Conservation (phyloP, 768 basidiomycete species). For the Tephrocybe sp. region DNA sequence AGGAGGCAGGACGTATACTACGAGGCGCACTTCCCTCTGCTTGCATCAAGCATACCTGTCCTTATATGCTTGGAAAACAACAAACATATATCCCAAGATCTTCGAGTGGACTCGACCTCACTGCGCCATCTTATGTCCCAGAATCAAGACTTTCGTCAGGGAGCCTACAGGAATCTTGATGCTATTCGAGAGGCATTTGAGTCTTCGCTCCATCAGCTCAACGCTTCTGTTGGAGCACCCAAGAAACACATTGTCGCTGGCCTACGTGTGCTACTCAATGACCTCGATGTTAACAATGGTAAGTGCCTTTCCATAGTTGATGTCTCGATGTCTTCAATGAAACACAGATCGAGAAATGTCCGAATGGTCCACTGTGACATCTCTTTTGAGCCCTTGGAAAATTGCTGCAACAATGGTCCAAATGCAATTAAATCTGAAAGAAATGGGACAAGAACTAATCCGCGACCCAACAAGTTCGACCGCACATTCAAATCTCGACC, state of each 20-base stretch:
- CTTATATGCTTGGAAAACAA: conserved; percentile 75
- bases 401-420: conserved; percentile 80
- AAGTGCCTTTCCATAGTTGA: conserved; percentile 1
- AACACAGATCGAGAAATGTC: conserved; percentile 47
- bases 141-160: conserved; percentile 69
- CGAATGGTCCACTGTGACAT: conserved; percentile 62
- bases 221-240: conserved; percentile 44
- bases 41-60: conserved; percentile 65
- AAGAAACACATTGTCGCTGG: conserved; percentile 68
- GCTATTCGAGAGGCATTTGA: conserved; percentile 72
- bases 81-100: conserved; percentile 43
- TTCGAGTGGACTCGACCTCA: conserved; percentile 47
- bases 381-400: conserved; percentile 80
- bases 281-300: conserved; percentile 53
- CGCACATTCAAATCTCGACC: conserved; percentile 66
- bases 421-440: conserved; percentile 73
- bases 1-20: conserved; percentile 68
- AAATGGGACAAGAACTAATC: conserved; percentile 67
- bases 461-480: conserved; percentile 52
- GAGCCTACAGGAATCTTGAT: conserved; percentile 74
- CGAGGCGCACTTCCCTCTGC: conserved; percentile 61
- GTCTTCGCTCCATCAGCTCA: conserved; percentile 50
- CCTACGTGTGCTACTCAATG: conserved; percentile 64
- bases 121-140: conserved; percentile 64
- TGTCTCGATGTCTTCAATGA: neutral